These are phyloP conservation scores for Tothia fuscella DNA, from an alignment of 2,329 filamentous ascomycete genomes.

Conservation along the genomic window DNA sequence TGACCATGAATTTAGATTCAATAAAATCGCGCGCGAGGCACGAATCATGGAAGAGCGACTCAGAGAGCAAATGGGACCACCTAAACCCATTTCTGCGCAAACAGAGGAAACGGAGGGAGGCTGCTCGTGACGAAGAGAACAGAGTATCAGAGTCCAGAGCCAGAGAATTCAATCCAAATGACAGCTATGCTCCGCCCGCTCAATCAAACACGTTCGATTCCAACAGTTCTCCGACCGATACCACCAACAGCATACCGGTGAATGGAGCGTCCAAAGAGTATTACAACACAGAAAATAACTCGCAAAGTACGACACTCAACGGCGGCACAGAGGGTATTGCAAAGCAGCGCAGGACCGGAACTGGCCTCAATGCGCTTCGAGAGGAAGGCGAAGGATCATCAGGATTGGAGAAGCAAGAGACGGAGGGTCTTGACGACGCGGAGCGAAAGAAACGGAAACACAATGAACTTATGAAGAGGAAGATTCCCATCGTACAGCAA, in stretches of 20 bases:
- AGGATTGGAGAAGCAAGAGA: background rate
- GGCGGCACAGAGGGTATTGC: slow-evolving; percentile 2
- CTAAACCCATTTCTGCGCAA: slow-evolving; percentile 1
- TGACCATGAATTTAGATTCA: slow-evolving; percentile 6
- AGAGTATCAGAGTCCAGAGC: background rate
- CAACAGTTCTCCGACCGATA: background rate
- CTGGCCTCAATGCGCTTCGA: background rate
- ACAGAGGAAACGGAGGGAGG: background rate
- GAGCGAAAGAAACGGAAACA: slow-evolving; percentile 3
- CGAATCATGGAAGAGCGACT: slow-evolving; percentile 1
- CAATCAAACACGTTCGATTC: background rate
- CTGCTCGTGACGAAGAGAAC: background rate
- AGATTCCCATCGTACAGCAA: slow-evolving; percentile 10
- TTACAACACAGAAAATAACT: background rate
- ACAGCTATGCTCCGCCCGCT: background rate
- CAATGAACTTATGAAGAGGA: slow-evolving; percentile 4
- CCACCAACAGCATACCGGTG: background rate
- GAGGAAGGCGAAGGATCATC: background rate
- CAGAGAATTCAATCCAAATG: background rate
- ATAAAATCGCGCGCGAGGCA: slow-evolving; percentile 5
- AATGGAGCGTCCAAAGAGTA: background rate
- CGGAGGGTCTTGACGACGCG: background rate
- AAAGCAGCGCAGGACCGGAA: background rate
- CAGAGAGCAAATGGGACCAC: background rate
- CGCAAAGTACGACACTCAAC: background rate